Conservation (phyloP, 768 basidiomycete species). For the Leccinum subtestaceum region DNA sequence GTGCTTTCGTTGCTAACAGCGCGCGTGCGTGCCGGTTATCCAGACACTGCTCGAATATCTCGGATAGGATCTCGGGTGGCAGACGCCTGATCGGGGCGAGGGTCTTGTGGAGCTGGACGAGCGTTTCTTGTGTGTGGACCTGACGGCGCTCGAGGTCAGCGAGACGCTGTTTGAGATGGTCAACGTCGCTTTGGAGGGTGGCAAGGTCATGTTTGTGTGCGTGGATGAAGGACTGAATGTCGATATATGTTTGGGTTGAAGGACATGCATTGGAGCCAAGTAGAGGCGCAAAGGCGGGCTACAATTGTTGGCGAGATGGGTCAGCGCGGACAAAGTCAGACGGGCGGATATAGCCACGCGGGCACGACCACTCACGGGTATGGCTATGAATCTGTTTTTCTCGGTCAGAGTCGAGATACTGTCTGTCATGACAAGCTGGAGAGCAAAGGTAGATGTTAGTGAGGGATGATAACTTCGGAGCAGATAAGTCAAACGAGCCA, state of each 20-base stretch:
- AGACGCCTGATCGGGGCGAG: conserved; percentile 25
- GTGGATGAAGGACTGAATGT: conserved; percentile 16
- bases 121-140: background rate
- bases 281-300: conserved; percentile 11
- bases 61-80: conserved; percentile 26
- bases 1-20: background rate
- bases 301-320: background rate
- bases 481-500: background rate
- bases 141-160: conserved; percentile 12
- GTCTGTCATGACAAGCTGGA: conserved; percentile 6
- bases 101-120: conserved; percentile 15
- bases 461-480: background rate
- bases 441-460: background rate
- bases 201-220: conserved; percentile 16
- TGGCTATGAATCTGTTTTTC: background rate
- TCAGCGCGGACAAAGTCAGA: background rate
- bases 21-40: background rate
- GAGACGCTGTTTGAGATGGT: conserved; percentile 7
- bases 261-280: conserved; percentile 19
- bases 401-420: background rate
- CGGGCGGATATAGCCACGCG: background rate
- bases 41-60: conserved; percentile 27
- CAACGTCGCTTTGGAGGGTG: conserved; percentile 9
- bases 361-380: conserved; percentile 15
- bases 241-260: conserved; percentile 1